These are phyloP conservation scores for Chytriomyces sp. DNA, from an alignment of 192 early-diverging fungal species.

Conservation along the genomic window DNA sequence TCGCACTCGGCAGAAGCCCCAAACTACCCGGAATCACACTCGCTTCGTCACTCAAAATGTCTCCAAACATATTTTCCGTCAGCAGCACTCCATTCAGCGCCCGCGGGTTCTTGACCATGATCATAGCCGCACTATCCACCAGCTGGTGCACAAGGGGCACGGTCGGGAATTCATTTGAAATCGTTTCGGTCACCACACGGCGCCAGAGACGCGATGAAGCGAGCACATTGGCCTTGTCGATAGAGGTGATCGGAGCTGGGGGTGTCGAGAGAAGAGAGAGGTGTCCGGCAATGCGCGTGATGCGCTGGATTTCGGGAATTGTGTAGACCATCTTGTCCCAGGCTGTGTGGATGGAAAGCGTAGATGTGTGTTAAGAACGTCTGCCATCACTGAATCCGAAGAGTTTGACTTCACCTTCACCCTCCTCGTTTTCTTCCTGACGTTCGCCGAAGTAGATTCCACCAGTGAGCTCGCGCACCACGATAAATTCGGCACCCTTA, in stretches of 20 bases:
- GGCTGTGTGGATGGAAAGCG: slow-evolving; percentile 50
- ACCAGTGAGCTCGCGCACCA: slow-evolving; percentile 94
- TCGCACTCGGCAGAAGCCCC: slow-evolving; percentile 91
- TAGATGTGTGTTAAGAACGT: slow-evolving; percentile 9
- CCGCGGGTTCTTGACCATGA: slow-evolving; percentile 88
- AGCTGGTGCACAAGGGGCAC: slow-evolving; percentile 88
- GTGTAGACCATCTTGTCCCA: slow-evolving; percentile 96
- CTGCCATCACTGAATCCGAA: slow-evolving; percentile 21
- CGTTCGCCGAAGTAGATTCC: slow-evolving; percentile 98
- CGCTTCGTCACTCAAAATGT: slow-evolving; percentile 95
- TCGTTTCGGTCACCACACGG: slow-evolving; percentile 85
- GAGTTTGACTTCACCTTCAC: slow-evolving; percentile 55
- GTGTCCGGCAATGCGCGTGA: slow-evolving; percentile 90
- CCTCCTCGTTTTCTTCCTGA: slow-evolving; percentile 80
- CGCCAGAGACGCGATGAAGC: slow-evolving; percentile 98
- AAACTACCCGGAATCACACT: slow-evolving; percentile 93
- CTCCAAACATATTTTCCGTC: slow-evolving; percentile 99
- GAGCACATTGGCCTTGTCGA: slow-evolving; percentile 99
- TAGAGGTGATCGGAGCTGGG: slow-evolving; percentile 85
- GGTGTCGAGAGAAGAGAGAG: slow-evolving; percentile 80
- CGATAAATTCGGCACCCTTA: slow-evolving; percentile 86
- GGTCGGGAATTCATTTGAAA: slow-evolving; percentile 86
- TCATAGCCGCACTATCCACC: slow-evolving; percentile 97
- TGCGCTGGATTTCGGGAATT: slow-evolving; percentile 86
- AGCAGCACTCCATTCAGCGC: slow-evolving; percentile 92